Base-by-base conservation (phyloP, 2,329 filamentous ascomycete species). In the Xylaria sp. region DNA sequence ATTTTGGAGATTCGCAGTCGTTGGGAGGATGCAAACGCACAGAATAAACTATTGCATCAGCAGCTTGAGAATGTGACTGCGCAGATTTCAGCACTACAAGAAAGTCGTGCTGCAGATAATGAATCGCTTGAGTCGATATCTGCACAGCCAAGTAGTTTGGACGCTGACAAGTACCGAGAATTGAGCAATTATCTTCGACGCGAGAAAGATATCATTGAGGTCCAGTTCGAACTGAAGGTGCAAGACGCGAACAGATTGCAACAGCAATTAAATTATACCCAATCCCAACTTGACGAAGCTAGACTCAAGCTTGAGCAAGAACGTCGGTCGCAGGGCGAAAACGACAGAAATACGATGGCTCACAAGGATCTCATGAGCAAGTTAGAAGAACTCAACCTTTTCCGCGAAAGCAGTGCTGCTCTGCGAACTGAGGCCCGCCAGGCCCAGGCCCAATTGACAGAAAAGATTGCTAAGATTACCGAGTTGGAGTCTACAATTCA, bases 161-260 rank as follows among this genome's bases (percentile, higher is more conserved):
- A 86, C 40, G 80, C 88, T 9, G 91, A 92, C 67, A 91, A 91
- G 54, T 85, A 97, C 9, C 90, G 95, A 64, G 94, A 98, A 71
- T 86, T 99, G 58, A 96, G 96, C 77, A 90, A 87, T 64, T 99
- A 95, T 75, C 81, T 99, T 63, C 90, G 94, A 46, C 90, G 92
- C 41, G 96, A 99, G 78, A 99, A 98, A 81, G 95, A 98, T 74
- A 98, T 99, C 67, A 85, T 97, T 8, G 94, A 99, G 70, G 92
- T 97, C n/a, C 94, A 98, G 72, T 91, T 93, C 70, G 93, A 97
- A 69, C 83, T 98, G 44, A 93, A 94, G 70, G 84, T 88, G 0
- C 92, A 96, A 70, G 95, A 99, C 77, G 84, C 87, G 55, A 96
- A 96, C 77, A 88, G 95, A 55, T 78, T 97, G 41, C 91, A 94